phyloP scores from a whole-genome alignment of 106 monocot species.

The Platanthera guangdongensis region DNA sequence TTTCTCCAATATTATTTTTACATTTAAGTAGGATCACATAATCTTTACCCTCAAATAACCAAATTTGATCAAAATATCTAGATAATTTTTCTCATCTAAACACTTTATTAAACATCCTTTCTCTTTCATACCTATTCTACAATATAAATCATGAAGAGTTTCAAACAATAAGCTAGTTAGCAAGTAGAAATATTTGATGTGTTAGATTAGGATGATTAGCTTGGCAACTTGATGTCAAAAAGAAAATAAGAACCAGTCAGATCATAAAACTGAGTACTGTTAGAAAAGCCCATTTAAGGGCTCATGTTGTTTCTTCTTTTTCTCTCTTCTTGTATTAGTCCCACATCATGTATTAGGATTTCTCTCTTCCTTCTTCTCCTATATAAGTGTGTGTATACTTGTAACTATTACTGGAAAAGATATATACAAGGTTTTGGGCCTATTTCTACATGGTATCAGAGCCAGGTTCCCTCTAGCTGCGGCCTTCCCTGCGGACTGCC shows the following conservation, averaged over 20 bases:
- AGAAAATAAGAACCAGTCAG: background rate
- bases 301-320: too few relatives aligned
- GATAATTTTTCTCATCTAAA: background rate
- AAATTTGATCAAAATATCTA: background rate
- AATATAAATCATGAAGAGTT: background rate
- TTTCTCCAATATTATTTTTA: background rate
- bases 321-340: too few relatives aligned
- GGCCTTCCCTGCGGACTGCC: too few relatives aligned
- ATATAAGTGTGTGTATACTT: too few relatives aligned
- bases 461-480: too few relatives aligned
- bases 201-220: conserved; percentile 1
- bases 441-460: too few relatives aligned
- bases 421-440: too few relatives aligned
- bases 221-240: background rate
- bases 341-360: too few relatives aligned
- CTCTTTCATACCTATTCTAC: background rate
- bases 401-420: too few relatives aligned
- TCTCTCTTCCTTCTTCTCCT: too few relatives aligned
- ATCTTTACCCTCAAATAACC: background rate
- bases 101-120: background rate
- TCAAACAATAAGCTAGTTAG: background rate
- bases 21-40: background rate
- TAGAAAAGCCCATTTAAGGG: too few relatives aligned
- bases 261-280: background rate
- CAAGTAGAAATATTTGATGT: background rate